Evolutionary conservation across 2,329 filamentous ascomycete species (phyloP).

Genomic region (Neobulgaria alba): DNA sequence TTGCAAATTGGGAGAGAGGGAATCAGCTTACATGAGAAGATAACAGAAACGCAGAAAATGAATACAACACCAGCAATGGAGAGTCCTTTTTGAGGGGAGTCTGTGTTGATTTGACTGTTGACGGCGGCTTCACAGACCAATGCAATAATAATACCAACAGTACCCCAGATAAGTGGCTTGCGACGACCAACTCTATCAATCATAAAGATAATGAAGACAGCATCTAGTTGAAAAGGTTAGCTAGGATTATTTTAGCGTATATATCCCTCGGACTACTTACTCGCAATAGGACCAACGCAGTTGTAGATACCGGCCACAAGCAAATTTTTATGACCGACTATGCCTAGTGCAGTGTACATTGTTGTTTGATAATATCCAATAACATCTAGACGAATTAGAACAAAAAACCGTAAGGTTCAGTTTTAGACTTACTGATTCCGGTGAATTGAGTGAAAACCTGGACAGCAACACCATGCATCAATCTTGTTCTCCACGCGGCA

Average conservation of each 20-base stretch:
- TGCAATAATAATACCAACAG: constrained; percentile 45
- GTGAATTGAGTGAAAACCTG: constrained; percentile 59
- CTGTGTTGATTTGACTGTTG: constrained; percentile 39
- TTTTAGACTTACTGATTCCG: constrained; percentile 38
- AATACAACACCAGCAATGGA: constrained; percentile 57
- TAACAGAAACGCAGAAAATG: constrained; percentile 52
- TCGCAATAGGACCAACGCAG: constrained; percentile 43
- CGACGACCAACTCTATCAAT: constrained; percentile 45
- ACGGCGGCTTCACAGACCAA: constrained; percentile 52
- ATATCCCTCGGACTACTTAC: constrained; percentile 9
- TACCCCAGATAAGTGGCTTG: constrained; percentile 45
- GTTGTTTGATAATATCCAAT: constrained; percentile 55
- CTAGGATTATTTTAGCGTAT: not conserved
- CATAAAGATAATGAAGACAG: constrained; percentile 50
- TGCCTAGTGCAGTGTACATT: constrained; percentile 49
- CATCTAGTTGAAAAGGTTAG: constrained; percentile 30
- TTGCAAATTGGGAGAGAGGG: not conserved
- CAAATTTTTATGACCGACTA: constrained; percentile 43
- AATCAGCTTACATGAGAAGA: constrained; percentile 40
- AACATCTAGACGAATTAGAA: constrained; percentile 34
- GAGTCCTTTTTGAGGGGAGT: constrained; percentile 34
- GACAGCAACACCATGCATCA: constrained; percentile 51
- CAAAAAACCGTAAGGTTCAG: not conserved
- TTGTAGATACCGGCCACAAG: constrained; percentile 54
- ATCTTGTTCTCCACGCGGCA: constrained; percentile 50